Conservation (phyloP, 176 grass and related monocot genomes). For the Oryza meridionalis region DNA sequence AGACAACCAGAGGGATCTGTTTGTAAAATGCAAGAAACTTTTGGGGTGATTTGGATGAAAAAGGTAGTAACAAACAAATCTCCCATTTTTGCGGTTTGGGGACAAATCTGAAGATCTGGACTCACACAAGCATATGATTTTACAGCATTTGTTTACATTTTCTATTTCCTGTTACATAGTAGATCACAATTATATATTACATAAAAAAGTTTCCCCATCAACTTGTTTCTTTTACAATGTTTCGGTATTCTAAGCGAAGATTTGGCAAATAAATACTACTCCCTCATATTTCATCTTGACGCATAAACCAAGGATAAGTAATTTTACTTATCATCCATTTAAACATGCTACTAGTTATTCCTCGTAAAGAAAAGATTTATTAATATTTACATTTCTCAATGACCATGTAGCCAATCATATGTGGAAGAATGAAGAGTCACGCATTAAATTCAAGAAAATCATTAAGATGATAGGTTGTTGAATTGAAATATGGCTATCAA, state of each 20-base stretch:
- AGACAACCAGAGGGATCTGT: conserved; percentile 24
- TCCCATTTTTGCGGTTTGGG: not conserved
- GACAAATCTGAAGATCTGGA: conserved; percentile 31
- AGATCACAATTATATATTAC: not conserved
- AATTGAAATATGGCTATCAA: too few relatives aligned
- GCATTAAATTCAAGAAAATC: too few relatives aligned
- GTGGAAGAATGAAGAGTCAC: too few relatives aligned
- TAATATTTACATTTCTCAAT: too few relatives aligned
- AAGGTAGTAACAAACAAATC: conserved; percentile 21
- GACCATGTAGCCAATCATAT: too few relatives aligned
- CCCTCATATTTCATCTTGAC: too few relatives aligned
- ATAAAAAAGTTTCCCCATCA: not conserved
- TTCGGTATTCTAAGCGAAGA: not conserved
- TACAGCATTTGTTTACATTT: not conserved
- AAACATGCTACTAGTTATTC: too few relatives aligned
- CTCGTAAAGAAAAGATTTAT: too few relatives aligned
- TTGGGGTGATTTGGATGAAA: conserved; percentile 8
- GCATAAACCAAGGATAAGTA: too few relatives aligned
- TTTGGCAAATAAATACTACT: not conserved
- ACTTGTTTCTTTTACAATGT: not conserved
- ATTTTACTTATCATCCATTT: too few relatives aligned
- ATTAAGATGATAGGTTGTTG: too few relatives aligned
- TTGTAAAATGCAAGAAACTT: conserved; percentile 24
- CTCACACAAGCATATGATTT: not conserved
- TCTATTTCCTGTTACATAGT: not conserved